These are phyloP conservation scores for Elongisporangium prolatum DNA, from an alignment of 352 stramenopile species.

Conservation along the genomic window DNA sequence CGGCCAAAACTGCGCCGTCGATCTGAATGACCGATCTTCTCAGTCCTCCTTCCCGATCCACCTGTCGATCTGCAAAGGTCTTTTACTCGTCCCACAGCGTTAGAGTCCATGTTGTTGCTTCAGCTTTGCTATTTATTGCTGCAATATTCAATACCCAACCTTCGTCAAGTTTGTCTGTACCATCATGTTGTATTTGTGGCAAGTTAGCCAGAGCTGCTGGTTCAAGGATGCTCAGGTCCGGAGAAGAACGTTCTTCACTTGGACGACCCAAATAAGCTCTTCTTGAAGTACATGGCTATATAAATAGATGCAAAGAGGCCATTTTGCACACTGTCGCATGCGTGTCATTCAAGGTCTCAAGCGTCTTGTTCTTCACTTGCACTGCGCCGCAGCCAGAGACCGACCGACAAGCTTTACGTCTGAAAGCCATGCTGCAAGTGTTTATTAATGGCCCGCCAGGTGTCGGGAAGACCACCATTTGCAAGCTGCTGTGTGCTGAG, in stretches of 20 bases:
- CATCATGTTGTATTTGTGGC: background rate
- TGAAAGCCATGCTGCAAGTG: constrained; percentile 42
- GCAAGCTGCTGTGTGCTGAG: constrained; percentile 50
- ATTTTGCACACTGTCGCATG: background rate
- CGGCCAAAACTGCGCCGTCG: background rate
- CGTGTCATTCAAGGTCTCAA: background rate
- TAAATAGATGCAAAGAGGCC: background rate
- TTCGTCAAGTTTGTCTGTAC: background rate
- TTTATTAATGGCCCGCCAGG: constrained; percentile 69
- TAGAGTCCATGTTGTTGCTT: background rate
- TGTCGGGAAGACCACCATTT: constrained; percentile 62
- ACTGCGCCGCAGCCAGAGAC: background rate
- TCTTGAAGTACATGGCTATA: background rate
- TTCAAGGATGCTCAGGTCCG: background rate
- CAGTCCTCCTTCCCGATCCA: too few relatives aligned
- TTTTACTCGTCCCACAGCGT: background rate
- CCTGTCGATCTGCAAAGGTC: background rate
- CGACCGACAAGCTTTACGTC: background rate
- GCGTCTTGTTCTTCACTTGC: background rate
- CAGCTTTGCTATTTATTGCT: background rate
- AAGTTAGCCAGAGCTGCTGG: background rate
- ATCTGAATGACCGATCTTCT: background rate
- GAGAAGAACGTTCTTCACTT: background rate
- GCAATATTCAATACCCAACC: background rate
- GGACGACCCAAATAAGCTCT: background rate